A percentile compares a stretch with the other conserved stretches of the same genome.
Conservation (phyloP, 805 yeast species). For the Schizosaccharomyces japonicus region DNA sequence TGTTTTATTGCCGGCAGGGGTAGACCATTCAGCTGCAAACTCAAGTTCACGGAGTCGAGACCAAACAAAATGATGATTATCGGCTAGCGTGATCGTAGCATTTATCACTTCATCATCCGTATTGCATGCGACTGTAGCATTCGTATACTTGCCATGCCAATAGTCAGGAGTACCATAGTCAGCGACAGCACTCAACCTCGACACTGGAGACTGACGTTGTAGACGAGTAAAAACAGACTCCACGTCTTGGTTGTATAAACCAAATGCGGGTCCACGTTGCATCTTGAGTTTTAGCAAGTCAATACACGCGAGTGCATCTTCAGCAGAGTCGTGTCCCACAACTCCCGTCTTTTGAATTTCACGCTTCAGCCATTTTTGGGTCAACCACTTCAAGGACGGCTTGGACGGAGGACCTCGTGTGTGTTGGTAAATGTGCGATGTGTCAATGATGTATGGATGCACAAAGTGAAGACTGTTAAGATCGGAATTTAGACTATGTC, state of each 20-base stretch:
- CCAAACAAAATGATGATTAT: slow-evolving; percentile 26
- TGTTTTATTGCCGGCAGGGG: not conserved
- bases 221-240: slow-evolving; percentile 11
- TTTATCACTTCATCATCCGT: slow-evolving; percentile 36
- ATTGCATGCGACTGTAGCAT: slow-evolving; percentile 22
- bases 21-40: slow-evolving; percentile 17
- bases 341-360: slow-evolving; percentile 41
- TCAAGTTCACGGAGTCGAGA: slow-evolving; percentile 39
- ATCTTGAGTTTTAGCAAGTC: slow-evolving; percentile 52
- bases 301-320: slow-evolving; percentile 62
- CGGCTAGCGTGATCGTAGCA: slow-evolving; percentile 13
- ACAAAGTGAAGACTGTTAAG: slow-evolving; percentile 41
- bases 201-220: slow-evolving; percentile 7
- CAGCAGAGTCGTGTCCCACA: slow-evolving; percentile 62
- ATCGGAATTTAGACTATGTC: slow-evolving; percentile 79
- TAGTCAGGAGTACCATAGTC: slow-evolving; percentile 17
- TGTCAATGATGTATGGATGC: slow-evolving; percentile 61
- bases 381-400: slow-evolving; percentile 54
- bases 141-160: slow-evolving; percentile 16
- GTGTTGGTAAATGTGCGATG: slow-evolving; percentile 50
- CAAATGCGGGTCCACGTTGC: slow-evolving; percentile 40
- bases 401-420: slow-evolving; percentile 61
- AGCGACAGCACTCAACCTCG: slow-evolving; percentile 15
- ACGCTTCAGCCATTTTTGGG: slow-evolving; percentile 29
- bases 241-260: slow-evolving; percentile 19